phyloP scores from a whole-genome alignment of 164 flowering plant genomes.

The Nelumbo lutea region DNA sequence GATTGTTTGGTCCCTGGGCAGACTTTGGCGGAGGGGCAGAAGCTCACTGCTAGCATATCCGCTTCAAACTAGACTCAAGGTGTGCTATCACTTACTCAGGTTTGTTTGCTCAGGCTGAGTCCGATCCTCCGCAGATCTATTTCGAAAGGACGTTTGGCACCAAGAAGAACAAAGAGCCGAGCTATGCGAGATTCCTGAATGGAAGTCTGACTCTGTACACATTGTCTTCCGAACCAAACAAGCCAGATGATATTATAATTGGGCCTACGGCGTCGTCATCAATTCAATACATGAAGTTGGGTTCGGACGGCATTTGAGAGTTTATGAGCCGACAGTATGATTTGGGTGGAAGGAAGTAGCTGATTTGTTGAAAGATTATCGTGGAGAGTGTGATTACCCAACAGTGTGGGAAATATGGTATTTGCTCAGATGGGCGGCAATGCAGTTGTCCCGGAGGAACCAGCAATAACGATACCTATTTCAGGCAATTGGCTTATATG shows the following conservation, averaged over 20 bases:
- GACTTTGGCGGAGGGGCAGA: constrained; percentile 7
- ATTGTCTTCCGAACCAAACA: constrained; percentile 1
- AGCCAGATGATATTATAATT: background rate
- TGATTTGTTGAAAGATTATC: background rate
- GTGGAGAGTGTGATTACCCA: constrained; percentile 16
- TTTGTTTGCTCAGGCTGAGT: constrained; percentile 5
- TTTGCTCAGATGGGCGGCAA: constrained; percentile 18
- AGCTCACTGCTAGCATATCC: constrained; percentile 14
- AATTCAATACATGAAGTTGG: constrained; percentile 25
- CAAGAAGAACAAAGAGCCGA: background rate
- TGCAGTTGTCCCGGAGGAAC: constrained; percentile 20
- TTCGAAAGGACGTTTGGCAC: background rate
- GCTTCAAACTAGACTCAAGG: constrained; percentile 13
- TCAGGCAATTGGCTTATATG: constrained; percentile 10
- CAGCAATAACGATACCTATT: constrained; percentile 3
- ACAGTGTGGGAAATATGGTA: constrained; percentile 19
- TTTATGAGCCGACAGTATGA: constrained; percentile 17
- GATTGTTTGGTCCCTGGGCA: constrained; percentile 1
- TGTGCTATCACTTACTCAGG: background rate
- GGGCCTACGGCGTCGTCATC: constrained; percentile 7
- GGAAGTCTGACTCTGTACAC: background rate
- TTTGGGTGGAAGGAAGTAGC: constrained; percentile 7
- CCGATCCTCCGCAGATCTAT: constrained; percentile 13
- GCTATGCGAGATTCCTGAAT: background rate
- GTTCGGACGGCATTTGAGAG: constrained; percentile 27